phyloP scores from a whole-genome alignment of 768 basidiomycete species.

The Suillus hirtellus region DNA sequence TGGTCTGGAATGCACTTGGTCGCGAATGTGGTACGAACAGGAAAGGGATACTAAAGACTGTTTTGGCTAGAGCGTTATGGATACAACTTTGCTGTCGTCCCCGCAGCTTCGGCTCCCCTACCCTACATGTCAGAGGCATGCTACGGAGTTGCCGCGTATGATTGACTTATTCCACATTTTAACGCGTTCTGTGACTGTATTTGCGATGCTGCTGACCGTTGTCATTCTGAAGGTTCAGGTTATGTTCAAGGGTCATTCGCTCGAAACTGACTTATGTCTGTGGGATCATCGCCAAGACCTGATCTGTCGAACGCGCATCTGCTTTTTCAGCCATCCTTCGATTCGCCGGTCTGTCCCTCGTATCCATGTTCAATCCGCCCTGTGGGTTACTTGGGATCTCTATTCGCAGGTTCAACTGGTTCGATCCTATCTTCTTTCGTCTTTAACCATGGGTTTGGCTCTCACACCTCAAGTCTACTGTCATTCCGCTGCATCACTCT shows the following conservation, averaged over 20 bases:
- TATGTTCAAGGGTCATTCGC: conserved; percentile 3
- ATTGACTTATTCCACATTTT: conserved; percentile 33
- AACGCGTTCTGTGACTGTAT: neutral
- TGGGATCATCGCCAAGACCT: conserved; percentile 35
- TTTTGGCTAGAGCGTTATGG: conserved; percentile 16
- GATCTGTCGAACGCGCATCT: conserved; percentile 19
- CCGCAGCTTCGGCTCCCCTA: conserved; percentile 22
- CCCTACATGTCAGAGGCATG: conserved; percentile 19
- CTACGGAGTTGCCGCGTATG: conserved; percentile 30
- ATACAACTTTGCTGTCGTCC: conserved; percentile 17
- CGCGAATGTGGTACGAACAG: conserved; percentile 37
- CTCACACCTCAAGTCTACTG: conserved; percentile 17
- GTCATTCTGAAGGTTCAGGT: conserved; percentile 11
- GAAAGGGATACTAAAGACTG: conserved; percentile 26
- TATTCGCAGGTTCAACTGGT: conserved; percentile 10
- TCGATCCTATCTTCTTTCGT: conserved; percentile 18
- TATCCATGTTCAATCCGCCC: neutral
- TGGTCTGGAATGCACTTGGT: conserved; percentile 22
- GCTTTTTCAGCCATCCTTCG: conserved; percentile 25
- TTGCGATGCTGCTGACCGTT: neutral
- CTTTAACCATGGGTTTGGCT: conserved; percentile 16
- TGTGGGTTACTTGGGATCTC: conserved; percentile 7
- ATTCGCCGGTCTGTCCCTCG: conserved; percentile 21
- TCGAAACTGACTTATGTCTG: conserved; percentile 5
- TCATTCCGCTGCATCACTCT: conserved; percentile 38